These are phyloP conservation scores for Kalmanozyma brasiliensis DNA, from an alignment of 1,284 basidiomycete genomes.

Conservation along the genomic window DNA sequence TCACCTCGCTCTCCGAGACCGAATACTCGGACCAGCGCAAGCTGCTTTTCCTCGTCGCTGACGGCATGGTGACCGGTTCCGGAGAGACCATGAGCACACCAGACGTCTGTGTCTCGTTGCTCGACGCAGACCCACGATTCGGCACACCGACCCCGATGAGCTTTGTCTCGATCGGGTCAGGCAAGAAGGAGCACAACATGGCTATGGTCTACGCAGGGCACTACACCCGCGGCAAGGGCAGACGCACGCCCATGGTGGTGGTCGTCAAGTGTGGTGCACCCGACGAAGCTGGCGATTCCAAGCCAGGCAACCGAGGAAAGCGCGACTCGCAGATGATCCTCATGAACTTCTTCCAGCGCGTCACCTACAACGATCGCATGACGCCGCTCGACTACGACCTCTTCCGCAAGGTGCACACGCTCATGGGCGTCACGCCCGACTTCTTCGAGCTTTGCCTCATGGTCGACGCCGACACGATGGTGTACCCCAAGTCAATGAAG, in stretches of 20 bases:
- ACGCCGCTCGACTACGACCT: slow-evolving; percentile 95
- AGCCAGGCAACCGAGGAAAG: slow-evolving; percentile 98
- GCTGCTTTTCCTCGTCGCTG: slow-evolving; percentile 91
- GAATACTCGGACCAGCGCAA: slow-evolving; percentile 92
- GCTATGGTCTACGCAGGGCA: slow-evolving; percentile 99
- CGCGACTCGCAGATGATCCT: slow-evolving; percentile 97
- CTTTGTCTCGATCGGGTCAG: slow-evolving; percentile 89
- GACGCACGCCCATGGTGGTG: slow-evolving; percentile 92
- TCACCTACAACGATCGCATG: slow-evolving; percentile 99
- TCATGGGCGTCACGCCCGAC: slow-evolving; percentile 99
- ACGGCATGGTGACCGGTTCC: slow-evolving; percentile 98
- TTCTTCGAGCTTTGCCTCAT: slow-evolving; percentile 97
- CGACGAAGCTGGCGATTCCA: slow-evolving; percentile 77
- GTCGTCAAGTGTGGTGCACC: slow-evolving; percentile 96
- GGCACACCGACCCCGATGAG: slow-evolving; percentile 96
- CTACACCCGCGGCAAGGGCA: slow-evolving; percentile 79
- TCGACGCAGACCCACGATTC: slow-evolving; percentile 94
- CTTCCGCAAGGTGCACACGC: slow-evolving; percentile 92
- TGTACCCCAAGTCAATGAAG: slow-evolving; percentile 61
- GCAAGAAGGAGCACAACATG: slow-evolving; percentile 88
- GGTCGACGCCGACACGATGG: slow-evolving; percentile 91
- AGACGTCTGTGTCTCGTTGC: slow-evolving; percentile 90
- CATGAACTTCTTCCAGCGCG: slow-evolving; percentile 99
- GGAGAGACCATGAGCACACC: slow-evolving; percentile 95
- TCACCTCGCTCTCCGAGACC: slow-evolving; percentile 90